phyloP scores from a whole-genome alignment of 2,329 filamentous ascomycete genomes.

The Diaporthe caulivora region DNA sequence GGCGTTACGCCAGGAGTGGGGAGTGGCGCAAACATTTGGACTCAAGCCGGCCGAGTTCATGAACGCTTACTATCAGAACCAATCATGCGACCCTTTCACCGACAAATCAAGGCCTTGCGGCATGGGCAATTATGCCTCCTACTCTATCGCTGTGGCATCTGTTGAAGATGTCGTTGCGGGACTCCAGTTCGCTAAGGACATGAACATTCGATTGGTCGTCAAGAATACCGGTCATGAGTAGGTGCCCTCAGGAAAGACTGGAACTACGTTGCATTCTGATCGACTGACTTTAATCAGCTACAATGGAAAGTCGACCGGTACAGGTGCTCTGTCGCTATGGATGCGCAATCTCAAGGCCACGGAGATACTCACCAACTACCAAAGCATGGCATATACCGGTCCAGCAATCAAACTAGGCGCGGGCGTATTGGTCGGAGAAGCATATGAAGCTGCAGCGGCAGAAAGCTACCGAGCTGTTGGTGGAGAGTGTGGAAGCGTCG shows the following conservation, averaged over 20 bases:
- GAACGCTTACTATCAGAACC: conserved; percentile 47
- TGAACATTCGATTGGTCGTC: conserved; percentile 57
- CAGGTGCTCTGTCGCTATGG: conserved; percentile 59
- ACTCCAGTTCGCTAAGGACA: conserved; percentile 48
- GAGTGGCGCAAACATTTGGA: background rate
- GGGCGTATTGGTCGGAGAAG: conserved; percentile 45
- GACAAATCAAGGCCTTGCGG: conserved; percentile 52
- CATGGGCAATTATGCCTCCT: conserved; percentile 52
- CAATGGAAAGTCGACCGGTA: conserved; percentile 55
- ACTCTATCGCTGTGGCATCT: conserved; percentile 48
- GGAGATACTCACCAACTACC: conserved; percentile 43
- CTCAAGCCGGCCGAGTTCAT: conserved; percentile 46
- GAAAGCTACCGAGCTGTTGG: conserved; percentile 62
- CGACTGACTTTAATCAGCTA: conserved; percentile 49
- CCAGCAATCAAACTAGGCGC: conserved; percentile 46
- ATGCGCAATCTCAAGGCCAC: conserved; percentile 61
- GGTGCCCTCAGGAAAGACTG: conserved; percentile 43
- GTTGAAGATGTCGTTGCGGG: conserved; percentile 48
- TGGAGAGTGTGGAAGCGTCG: conserved; percentile 60
- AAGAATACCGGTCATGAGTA: conserved; percentile 60
- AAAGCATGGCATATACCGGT: conserved; percentile 43
- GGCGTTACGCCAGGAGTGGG: background rate
- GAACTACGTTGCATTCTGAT: conserved; percentile 43
- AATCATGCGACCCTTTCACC: conserved; percentile 45
- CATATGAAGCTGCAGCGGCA: conserved; percentile 28